A percentile compares a stretch with the other conserved stretches of the same genome.
Conservation (phyloP, 345 rosid species). For the Syzygium jambos region DNA sequence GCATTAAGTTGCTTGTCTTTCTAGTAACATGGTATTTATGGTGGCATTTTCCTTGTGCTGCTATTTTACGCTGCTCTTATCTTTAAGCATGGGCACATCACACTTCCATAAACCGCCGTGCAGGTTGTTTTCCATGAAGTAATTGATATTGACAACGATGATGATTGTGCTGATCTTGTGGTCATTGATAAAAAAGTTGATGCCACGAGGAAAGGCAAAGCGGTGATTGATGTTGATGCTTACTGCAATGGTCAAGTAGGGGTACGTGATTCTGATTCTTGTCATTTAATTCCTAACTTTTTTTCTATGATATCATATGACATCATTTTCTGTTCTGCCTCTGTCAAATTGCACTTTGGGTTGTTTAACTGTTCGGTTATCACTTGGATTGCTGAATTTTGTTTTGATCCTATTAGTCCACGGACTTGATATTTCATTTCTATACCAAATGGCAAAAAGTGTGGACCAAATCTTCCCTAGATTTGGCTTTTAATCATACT, state of each 20-base stretch:
- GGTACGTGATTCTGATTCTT: constrained; percentile 16
- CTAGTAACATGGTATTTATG: background rate
- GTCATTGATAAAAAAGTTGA: constrained; percentile 25
- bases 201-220: constrained; percentile 56
- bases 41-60: background rate
- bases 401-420: background rate
- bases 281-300: background rate
- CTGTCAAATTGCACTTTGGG: background rate
- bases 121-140: constrained; percentile 40
- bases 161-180: constrained; percentile 27
- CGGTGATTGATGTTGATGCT: constrained; percentile 17
- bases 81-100: background rate
- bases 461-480: background rate
- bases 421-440: background rate
- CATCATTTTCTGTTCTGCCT: background rate
- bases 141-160: constrained; percentile 53
- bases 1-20: background rate
- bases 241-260: constrained; percentile 5
- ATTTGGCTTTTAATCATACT: background rate
- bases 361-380: background rate
- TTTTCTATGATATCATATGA: background rate
- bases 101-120: background rate
- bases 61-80: background rate
- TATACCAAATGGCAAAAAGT: background rate
- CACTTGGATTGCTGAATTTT: background rate